Conservation (phyloP, 306 rosid species). For the Spatholobus suberectus region DNA sequence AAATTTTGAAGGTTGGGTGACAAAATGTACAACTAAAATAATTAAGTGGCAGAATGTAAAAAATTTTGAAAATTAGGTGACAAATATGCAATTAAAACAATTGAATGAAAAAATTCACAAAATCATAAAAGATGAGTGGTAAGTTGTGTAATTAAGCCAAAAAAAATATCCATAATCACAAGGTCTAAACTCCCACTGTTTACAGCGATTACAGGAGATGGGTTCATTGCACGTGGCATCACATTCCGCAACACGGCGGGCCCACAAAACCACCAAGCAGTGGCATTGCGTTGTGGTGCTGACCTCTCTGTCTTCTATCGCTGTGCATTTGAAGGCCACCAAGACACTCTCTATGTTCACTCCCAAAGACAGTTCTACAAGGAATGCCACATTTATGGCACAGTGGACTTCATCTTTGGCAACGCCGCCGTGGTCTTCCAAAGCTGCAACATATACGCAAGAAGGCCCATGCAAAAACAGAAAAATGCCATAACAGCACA, state of each 20-base stretch:
- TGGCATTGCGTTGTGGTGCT: slow-evolving; percentile 61
- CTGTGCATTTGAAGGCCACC: slow-evolving; percentile 65
- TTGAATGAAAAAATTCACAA: too few relatives aligned
- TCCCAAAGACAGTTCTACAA: slow-evolving; percentile 67
- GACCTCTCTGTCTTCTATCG: slow-evolving; percentile 63
- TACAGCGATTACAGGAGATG: slow-evolving; percentile 60
- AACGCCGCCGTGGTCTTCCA: slow-evolving; percentile 59
- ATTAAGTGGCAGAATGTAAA: too few relatives aligned
- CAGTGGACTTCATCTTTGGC: slow-evolving; percentile 70
- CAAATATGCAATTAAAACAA: too few relatives aligned
- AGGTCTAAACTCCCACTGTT: too few relatives aligned
- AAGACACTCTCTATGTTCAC: slow-evolving; percentile 68
- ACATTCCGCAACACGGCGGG: slow-evolving; percentile 67
- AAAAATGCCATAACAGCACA: slow-evolving; percentile 58
- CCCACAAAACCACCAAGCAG: slow-evolving; percentile 68
- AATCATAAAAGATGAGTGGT: too few relatives aligned
- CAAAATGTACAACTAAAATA: too few relatives aligned
- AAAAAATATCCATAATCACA: too few relatives aligned
- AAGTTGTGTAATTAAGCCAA: too few relatives aligned
- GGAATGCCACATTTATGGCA: slow-evolving; percentile 62
- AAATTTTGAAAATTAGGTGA: too few relatives aligned
- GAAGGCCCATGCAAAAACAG: slow-evolving; percentile 53
- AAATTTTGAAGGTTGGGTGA: too few relatives aligned
- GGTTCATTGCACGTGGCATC: slow-evolving; percentile 62
- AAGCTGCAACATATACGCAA: slow-evolving; percentile 56